These are phyloP conservation scores for Microbotryum violaceum DNA, from an alignment of 1,284 basidiomycete genomes.

Conservation along the genomic window DNA sequence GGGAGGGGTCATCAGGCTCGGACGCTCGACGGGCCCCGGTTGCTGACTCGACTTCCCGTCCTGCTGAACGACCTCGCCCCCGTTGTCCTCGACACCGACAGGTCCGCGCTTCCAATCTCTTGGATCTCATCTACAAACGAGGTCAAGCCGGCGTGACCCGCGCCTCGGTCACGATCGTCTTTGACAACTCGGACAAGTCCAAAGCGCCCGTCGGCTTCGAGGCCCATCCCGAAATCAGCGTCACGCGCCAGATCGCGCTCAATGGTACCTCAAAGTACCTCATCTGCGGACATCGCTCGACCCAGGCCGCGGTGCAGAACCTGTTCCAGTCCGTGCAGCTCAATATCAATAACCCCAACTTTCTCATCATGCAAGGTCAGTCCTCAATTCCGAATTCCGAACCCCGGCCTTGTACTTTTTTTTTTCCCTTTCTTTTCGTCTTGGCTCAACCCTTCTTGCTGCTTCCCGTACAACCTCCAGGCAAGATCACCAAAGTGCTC, in stretches of 20 bases:
- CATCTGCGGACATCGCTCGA: conserved; percentile 90
- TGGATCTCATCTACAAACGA: conserved; percentile 96
- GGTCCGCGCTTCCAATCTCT: conserved; percentile 93
- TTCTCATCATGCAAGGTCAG: conserved; percentile 98
- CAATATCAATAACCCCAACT: conserved; percentile 99
- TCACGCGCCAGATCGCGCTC: conserved; percentile 89
- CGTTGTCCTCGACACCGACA: conserved; percentile 36
- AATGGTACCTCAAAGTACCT: conserved; percentile 96
- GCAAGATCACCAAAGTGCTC: conserved; percentile 60
- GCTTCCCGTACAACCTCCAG: conserved; percentile 6
- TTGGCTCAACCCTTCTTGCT: conserved; percentile 16
- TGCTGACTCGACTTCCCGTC: no score
- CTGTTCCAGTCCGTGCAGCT: conserved; percentile 96
- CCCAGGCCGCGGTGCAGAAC: conserved; percentile 79
- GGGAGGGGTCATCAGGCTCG: not conserved
- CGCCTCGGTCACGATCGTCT: conserved; percentile 96
- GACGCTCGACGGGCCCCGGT: no score
- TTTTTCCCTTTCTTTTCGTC: conserved; percentile 29
- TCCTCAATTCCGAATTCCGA: not conserved
- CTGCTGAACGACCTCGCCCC: not conserved
- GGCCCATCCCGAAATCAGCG: conserved; percentile 80
- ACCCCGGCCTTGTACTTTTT: not conserved
- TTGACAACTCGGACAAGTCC: conserved; percentile 90
- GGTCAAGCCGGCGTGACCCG: conserved; percentile 96
- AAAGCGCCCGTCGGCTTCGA: conserved; percentile 82